Evolutionary conservation across 352 stramenopile species (phyloP).

Genomic region (Peronospora destructor): DNA sequence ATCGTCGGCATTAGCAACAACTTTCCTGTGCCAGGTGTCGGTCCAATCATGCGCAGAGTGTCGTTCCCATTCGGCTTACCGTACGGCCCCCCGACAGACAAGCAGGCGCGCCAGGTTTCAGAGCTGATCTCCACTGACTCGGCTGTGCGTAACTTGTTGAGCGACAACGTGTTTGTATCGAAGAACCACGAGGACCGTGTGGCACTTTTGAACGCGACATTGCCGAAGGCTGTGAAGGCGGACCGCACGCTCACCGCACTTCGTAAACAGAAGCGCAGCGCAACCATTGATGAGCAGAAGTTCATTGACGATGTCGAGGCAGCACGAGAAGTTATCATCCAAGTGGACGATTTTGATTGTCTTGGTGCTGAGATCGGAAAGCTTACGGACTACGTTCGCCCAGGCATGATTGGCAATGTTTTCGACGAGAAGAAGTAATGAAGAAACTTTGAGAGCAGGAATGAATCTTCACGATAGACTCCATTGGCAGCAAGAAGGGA

Average conservation of each 20-base stretch:
- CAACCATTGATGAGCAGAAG: slow-evolving; percentile 90
- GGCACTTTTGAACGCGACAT: slow-evolving; percentile 61
- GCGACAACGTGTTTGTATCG: slow-evolving; percentile 72
- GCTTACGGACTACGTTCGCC: slow-evolving; percentile 86
- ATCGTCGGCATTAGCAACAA: slow-evolving; percentile 94
- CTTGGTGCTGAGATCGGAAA: slow-evolving; percentile 77
- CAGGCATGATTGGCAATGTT: slow-evolving; percentile 67
- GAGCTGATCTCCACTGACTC: slow-evolving; percentile 71
- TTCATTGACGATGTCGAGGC: slow-evolving; percentile 94
- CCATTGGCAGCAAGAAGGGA: slow-evolving; percentile 6
- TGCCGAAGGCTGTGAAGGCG: slow-evolving; percentile 87
- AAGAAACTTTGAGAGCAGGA: slow-evolving; percentile 5
- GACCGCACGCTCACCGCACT: slow-evolving; percentile 88
- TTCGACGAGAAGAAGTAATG: slow-evolving; percentile 37
- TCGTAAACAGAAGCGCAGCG: slow-evolving; percentile 91
- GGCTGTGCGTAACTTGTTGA: slow-evolving; percentile 58
- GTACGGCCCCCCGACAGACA: slow-evolving; percentile 89
- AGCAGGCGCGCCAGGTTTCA: slow-evolving; percentile 63
- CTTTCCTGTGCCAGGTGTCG: slow-evolving; percentile 91
- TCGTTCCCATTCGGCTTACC: slow-evolving; percentile 93
- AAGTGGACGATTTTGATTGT: slow-evolving; percentile 91
- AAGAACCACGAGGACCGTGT: slow-evolving; percentile 60
- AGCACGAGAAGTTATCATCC: slow-evolving; percentile 93
- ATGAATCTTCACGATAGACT: slow-evolving; percentile 7
- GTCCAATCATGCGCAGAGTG: slow-evolving; percentile 89